Conservation (phyloP, 2,329 filamentous ascomycete genomes). For the Lomentospora prolificans region DNA sequence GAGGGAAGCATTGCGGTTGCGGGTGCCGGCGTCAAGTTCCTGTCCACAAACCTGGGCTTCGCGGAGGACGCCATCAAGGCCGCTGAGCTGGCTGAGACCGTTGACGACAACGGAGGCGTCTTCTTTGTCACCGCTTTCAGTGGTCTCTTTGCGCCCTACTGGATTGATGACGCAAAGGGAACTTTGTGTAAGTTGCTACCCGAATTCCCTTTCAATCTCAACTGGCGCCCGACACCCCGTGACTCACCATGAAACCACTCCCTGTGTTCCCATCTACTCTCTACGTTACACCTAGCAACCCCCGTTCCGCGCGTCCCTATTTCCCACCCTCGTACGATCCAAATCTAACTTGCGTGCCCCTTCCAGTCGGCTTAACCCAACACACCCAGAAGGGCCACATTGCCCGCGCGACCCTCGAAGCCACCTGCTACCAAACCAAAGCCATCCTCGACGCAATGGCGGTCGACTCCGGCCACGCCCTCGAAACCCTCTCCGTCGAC, state of each 20-base stretch:
- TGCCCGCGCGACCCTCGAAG: constrained; percentile 79
- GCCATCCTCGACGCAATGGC: constrained; percentile 90
- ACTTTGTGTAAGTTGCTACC: constrained; percentile 56
- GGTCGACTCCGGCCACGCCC: constrained; percentile 66
- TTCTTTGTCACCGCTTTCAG: constrained; percentile 86
- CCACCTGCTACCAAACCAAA: constrained; percentile 86
- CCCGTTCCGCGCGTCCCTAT: background rate
- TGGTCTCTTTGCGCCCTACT: constrained; percentile 85
- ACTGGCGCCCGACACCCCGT: background rate
- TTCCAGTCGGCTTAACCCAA: constrained; percentile 66
- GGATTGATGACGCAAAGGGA: constrained; percentile 87
- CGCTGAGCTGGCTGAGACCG: constrained; percentile 39
- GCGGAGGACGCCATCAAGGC: constrained; percentile 40
- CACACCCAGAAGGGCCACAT: constrained; percentile 81
- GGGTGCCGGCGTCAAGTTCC: constrained; percentile 69
- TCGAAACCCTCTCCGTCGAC: constrained; percentile 71
- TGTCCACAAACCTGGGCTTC: constrained; percentile 54
- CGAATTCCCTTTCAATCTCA: background rate
- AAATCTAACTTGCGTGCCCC: constrained; percentile 8
- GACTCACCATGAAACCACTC: background rate
- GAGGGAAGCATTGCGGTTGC: constrained; percentile 79
- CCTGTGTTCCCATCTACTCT: background rate
- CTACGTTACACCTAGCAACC: background rate
- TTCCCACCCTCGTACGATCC: background rate
- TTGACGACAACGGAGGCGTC: constrained; percentile 68